phyloP scores from a whole-genome alignment of 768 basidiomycete genomes.

The Suillus variegatus region DNA sequence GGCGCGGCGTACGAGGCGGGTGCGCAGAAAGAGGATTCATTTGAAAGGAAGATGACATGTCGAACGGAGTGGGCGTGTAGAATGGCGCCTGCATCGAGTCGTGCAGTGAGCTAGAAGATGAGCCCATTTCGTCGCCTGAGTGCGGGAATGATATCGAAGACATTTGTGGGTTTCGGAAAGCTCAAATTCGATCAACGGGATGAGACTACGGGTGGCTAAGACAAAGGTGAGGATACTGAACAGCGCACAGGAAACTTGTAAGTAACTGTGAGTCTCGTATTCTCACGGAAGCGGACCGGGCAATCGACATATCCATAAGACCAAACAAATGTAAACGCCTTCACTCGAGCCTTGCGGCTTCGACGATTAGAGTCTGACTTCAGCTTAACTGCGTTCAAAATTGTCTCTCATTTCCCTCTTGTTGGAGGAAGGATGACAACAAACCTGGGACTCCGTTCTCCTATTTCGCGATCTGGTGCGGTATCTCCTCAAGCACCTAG shows the following conservation, averaged over 20 bases:
- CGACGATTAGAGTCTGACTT: not conserved
- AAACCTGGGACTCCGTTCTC: conserved; percentile 54
- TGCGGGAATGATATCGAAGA: conserved; percentile 67
- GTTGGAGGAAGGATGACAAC: conserved; percentile 22
- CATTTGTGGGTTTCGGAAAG: conserved; percentile 40
- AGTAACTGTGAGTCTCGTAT: not conserved
- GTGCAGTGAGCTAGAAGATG: conserved; percentile 33
- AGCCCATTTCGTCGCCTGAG: conserved; percentile 34
- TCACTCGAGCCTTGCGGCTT: not conserved
- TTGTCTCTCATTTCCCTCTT: conserved; percentile 7
- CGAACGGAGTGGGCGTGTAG: conserved; percentile 57
- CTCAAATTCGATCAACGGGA: not conserved
- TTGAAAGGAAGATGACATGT: conserved; percentile 64
- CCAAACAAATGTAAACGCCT: conserved; percentile 25
- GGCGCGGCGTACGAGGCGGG: conserved; percentile 73
- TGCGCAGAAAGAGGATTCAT: conserved; percentile 82
- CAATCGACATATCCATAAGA: conserved; percentile 21
- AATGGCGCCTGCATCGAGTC: conserved; percentile 46
- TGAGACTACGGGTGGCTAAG: conserved; percentile 1
- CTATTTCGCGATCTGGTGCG: conserved; percentile 60
- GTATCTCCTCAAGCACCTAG: conserved; percentile 49
- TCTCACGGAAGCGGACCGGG: conserved; percentile 5
- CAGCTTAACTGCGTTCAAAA: not conserved
- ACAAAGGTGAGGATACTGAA: not conserved
- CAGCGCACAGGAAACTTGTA: not conserved